Conservation (phyloP, 305 asterid genomes). For the Euphrasia arctica region DNA sequence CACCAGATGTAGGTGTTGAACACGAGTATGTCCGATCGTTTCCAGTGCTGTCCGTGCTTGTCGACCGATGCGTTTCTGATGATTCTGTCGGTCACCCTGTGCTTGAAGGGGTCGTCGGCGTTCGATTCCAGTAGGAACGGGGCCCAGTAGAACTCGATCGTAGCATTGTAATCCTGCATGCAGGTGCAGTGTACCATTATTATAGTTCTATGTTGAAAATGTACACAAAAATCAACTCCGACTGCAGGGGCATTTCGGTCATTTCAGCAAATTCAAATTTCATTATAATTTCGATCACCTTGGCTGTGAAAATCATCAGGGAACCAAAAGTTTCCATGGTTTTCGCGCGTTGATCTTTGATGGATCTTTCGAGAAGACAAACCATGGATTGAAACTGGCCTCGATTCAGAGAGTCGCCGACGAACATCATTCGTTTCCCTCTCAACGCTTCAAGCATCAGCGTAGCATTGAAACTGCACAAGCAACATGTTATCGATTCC, state of each 20-base stretch:
- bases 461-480: conserved; percentile 59
- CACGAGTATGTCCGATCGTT: conserved; percentile 57
- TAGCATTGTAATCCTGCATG: conserved; percentile 55
- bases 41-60: conserved; percentile 61
- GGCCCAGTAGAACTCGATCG: conserved; percentile 74
- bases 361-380: conserved; percentile 57
- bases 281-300: conserved; percentile 34
- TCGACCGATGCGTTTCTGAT: conserved; percentile 56
- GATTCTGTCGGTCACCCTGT: conserved; percentile 44
- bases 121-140: conserved; percentile 75
- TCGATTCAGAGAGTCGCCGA: conserved; percentile 75
- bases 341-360: conserved; percentile 51
- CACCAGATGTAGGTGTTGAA: conserved; percentile 83
- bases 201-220: too few species aligned
- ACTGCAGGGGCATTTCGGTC: too few species aligned
- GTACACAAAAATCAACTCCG: too few species aligned
- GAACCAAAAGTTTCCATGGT: conserved; percentile 44
- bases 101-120: conserved; percentile 53
- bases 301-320: conserved; percentile 49
- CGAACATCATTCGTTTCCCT: conserved; percentile 69
- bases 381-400: conserved; percentile 70
- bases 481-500: too few species aligned
- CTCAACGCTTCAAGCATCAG: conserved; percentile 61
- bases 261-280: too few species aligned
- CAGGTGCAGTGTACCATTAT: background rate